Evolutionary conservation across 2,329 filamentous ascomycete genomes (phyloP), one percentile per base, ranked within the genome.

Genomic region (Cladorrhinum sp.): DNA sequence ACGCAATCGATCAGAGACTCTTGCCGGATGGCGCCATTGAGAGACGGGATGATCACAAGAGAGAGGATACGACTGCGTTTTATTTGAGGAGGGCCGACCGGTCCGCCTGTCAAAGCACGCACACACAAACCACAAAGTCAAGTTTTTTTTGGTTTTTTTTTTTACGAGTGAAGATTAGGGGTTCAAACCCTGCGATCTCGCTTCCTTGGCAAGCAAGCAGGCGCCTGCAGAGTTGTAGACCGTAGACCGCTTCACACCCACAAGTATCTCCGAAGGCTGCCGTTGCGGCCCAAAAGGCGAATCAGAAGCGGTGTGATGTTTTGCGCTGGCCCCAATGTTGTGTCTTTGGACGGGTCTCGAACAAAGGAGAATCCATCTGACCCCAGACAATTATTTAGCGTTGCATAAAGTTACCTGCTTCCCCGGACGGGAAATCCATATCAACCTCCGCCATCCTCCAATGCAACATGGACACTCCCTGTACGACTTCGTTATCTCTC

Each of bases 11-110:
- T 50, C 22, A 50, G 49, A 25, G 38, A 45, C 25, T 50, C 50
- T 51, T 56, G 23, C 49, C 32, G 52, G 62, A 69, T 69, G 64
- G 66, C 63, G 67, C 66, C 64, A 69, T 69, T 61, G 41, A 60
- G 45, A 55, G 62, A 62, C 62, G 54, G 61, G 62, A 69, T 69
- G 68, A 65, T 61, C 62, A 64, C 59, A 62, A 29, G 20, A 52
- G 18, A 49, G 57, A 48, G 57, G 32, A 50, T 36, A 9, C 29
- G 41, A 45, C 55, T 55, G 55, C 56, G 61, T 64, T 45, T 61
- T 64, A 62, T 59, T 57, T 13, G 36, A 24, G 25, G 24, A 9
- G 48, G 23, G 10, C 22, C 38, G 55, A 38, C 32, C n/a, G 20
- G 36, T 49, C 27, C 20, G 3, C 25, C 38, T 57, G 48, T 29